Evolutionary conservation across 306 rosid species (phyloP).

Genomic region (Vigna mungo): DNA sequence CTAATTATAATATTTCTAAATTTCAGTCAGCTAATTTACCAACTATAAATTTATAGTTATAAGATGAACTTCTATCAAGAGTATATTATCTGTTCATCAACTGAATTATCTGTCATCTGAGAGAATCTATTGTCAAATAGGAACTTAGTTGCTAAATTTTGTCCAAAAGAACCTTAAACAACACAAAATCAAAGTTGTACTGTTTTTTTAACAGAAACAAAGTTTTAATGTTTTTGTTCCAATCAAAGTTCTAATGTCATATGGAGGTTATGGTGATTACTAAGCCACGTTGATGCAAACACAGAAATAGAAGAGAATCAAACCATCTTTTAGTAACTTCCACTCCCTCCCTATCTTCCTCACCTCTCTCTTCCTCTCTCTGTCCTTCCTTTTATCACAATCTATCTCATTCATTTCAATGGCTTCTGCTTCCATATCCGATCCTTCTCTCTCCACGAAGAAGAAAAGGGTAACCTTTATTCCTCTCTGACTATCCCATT

Average conservation of each 20-base stretch:
- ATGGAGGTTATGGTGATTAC: constrained; percentile 30
- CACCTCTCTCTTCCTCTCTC: background rate
- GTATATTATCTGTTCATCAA: background rate
- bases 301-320: constrained; percentile 8
- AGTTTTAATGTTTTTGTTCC: too few relatives aligned
- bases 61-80: background rate
- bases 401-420: constrained; percentile 45
- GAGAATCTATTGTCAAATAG: too few relatives aligned
- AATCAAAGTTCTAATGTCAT: background rate
- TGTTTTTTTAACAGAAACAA: too few relatives aligned
- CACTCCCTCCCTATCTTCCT: constrained; percentile 64
- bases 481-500: background rate
- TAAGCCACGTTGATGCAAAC: constrained; percentile 34
- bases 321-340: constrained; percentile 49
- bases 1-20: background rate
- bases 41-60: background rate
- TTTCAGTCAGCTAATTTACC: background rate
- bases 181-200: background rate
- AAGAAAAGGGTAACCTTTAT: constrained; percentile 52
- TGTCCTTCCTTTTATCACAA: background rate
- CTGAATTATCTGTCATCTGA: background rate
- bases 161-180: background rate
- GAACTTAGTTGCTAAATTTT: background rate
- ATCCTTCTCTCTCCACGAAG: constrained; percentile 54
- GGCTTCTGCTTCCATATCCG: constrained; percentile 50